phyloP scores from a whole-genome alignment of 768 basidiomycete genomes.

The Suillus variegatus region DNA sequence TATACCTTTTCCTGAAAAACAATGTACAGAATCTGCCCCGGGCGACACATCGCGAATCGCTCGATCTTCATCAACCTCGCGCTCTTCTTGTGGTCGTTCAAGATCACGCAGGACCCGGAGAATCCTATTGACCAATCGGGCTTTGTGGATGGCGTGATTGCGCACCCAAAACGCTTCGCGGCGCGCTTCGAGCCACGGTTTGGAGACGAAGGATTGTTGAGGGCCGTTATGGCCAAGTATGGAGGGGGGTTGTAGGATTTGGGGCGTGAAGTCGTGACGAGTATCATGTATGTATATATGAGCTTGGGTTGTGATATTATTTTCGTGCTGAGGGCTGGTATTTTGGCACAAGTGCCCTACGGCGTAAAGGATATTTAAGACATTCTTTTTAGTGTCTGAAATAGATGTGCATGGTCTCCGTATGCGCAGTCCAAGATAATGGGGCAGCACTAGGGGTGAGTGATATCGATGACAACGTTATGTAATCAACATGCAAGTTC shows the following conservation, averaged over 20 bases:
- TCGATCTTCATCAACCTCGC: constrained; percentile 70
- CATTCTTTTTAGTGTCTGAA: background rate
- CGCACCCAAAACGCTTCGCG: constrained; percentile 63
- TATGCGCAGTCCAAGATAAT: too few relatives aligned
- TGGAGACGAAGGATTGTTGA: constrained; percentile 22
- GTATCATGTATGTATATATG: background rate
- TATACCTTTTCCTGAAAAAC: constrained; percentile 7
- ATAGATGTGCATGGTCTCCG: too few relatives aligned
- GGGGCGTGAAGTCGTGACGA: background rate
- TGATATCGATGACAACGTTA: too few relatives aligned
- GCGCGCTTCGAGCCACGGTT: constrained; percentile 54
- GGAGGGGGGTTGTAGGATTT: constrained; percentile 16
- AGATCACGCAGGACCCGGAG: constrained; percentile 48
- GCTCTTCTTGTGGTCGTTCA: constrained; percentile 67
- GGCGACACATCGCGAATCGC: constrained; percentile 58
- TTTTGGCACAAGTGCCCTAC: background rate
- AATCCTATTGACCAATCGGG: constrained; percentile 60
- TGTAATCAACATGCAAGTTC: too few relatives aligned
- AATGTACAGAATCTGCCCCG: constrained; percentile 55
- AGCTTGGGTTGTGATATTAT: background rate
- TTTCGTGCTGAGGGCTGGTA: background rate
- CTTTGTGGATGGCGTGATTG: constrained; percentile 65
- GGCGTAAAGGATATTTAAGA: background rate
- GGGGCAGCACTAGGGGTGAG: too few relatives aligned
- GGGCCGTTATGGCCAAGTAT: constrained; percentile 30